phyloP scores from a whole-genome alignment of 306 rosid genomes.

The Dalbergia oliveri region DNA sequence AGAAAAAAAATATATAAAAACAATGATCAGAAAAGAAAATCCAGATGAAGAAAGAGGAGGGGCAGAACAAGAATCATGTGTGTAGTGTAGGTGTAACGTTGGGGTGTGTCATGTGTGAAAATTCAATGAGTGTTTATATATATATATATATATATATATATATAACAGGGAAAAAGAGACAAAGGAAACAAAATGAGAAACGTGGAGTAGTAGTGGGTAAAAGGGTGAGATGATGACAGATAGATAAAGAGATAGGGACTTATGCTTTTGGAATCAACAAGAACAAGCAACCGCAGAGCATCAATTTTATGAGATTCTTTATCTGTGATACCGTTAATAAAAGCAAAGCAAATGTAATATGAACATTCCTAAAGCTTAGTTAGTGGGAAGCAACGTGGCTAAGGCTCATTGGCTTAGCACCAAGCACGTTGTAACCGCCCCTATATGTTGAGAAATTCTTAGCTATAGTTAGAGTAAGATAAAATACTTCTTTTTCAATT shows the following conservation, averaged over 20 bases:
- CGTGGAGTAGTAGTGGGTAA: slow-evolving; percentile 45
- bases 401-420: neutral
- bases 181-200: slow-evolving; percentile 28
- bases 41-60: slow-evolving; percentile 24
- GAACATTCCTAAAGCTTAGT: neutral
- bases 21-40: neutral
- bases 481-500: no score
- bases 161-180: slow-evolving; percentile 3
- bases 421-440: slow-evolving; percentile 5
- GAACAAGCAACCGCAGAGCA: slow-evolving; percentile 43
- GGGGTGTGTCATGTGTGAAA: slow-evolving; percentile 26
- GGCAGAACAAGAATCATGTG: slow-evolving; percentile 38
- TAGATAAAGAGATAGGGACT: slow-evolving; percentile 10
- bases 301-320: neutral
- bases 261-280: slow-evolving; percentile 47
- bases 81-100: slow-evolving; percentile 26
- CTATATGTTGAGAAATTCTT: no score
- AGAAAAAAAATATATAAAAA: no score
- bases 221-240: slow-evolving; percentile 22
- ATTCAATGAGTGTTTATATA: slow-evolving; percentile 32
- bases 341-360: slow-evolving; percentile 22
- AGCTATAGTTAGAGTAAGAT: no score
- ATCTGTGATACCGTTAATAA: slow-evolving; percentile 39
- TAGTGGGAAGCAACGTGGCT: slow-evolving; percentile 12
- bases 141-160: slow-evolving; percentile 35